These are phyloP conservation scores for Senna siamea DNA, from an alignment of 306 rosid genomes.

Conservation along the genomic window DNA sequence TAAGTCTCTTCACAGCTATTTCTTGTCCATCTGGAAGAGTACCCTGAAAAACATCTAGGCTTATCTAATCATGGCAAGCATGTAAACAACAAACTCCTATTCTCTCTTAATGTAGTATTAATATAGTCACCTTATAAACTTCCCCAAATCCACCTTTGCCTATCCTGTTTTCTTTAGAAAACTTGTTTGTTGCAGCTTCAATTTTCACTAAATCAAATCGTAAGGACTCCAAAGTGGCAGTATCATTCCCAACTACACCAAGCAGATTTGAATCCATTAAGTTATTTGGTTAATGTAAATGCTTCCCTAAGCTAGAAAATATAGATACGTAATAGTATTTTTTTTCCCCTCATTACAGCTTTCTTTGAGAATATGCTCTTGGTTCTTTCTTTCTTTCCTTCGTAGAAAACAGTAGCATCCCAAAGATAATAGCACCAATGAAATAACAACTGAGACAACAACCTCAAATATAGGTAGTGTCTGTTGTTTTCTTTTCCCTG, in stretches of 20 bases:
- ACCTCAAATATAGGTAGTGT: slow-evolving; percentile 12
- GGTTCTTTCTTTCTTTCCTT: slow-evolving; percentile 36
- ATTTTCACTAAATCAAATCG: slow-evolving; percentile 50
- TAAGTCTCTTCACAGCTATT: slow-evolving; percentile 72
- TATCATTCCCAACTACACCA: slow-evolving; percentile 41
- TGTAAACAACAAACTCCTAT: background rate
- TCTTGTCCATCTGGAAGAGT: slow-evolving; percentile 48
- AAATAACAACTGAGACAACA: slow-evolving; percentile 27
- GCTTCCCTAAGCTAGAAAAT: background rate
- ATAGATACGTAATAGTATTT: background rate
- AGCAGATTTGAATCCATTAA: slow-evolving; percentile 24
- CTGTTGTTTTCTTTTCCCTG: slow-evolving; percentile 46
- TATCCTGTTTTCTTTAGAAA: slow-evolving; percentile 47
- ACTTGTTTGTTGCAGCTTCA: slow-evolving; percentile 58
- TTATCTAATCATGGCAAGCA: background rate
- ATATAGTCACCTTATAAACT: slow-evolving; percentile 57
- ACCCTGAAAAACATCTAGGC: slow-evolving; percentile 47
- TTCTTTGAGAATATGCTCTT: slow-evolving; percentile 47
- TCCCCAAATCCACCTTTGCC: slow-evolving; percentile 71
- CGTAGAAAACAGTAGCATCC: slow-evolving; percentile 32
- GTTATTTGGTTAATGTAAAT: slow-evolving; percentile 25
- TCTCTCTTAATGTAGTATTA: background rate
- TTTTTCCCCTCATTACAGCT: slow-evolving; percentile 36
- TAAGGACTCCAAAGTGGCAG: slow-evolving; percentile 44
- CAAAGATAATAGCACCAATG: slow-evolving; percentile 31